These are phyloP conservation scores for Melocanna baccifera DNA, from an alignment of 176 grass and related monocot genomes.

Conservation along the genomic window DNA sequence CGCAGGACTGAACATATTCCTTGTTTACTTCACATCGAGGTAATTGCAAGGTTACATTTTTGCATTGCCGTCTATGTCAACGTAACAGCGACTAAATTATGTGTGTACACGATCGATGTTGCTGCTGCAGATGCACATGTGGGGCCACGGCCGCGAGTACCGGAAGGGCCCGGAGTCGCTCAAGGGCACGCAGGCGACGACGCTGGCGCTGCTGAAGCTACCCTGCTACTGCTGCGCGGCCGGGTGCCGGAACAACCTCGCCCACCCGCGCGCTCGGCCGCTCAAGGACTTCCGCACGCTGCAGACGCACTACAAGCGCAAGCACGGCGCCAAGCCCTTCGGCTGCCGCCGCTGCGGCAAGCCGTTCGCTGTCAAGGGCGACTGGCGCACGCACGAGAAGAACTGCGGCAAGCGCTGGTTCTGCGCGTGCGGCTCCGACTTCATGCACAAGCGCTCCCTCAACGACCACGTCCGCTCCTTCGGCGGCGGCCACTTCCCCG, in stretches of 20 bases:
- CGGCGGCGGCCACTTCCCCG: constrained; percentile 54
- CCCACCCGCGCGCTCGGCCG: constrained; percentile 66
- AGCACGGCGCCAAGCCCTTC: constrained; percentile 82
- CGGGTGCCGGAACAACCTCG: constrained; percentile 80
- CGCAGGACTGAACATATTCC: not conserved
- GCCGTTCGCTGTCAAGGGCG: constrained; percentile 93
- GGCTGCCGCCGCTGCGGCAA: constrained; percentile 83
- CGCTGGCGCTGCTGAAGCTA: constrained; percentile 70
- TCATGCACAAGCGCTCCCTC: constrained; percentile 96
- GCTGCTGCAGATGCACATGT: constrained; percentile 92
- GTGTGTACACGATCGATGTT: not conserved
- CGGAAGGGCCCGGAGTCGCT: constrained; percentile 86
- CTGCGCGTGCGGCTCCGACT: constrained; percentile 92
- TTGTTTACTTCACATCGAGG: not conserved
- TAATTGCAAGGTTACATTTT: not conserved
- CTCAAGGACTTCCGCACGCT: constrained; percentile 98
- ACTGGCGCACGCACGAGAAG: constrained; percentile 99
- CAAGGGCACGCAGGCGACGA: constrained; percentile 56
- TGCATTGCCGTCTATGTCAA: not conserved
- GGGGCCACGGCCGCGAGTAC: constrained; percentile 95
- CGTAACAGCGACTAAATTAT: not conserved
- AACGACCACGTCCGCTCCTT: constrained; percentile 91
- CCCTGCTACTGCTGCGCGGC: constrained; percentile 90
- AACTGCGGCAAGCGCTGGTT: constrained; percentile 97
- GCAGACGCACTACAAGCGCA: constrained; percentile 97